A percentile compares a stretch with the other conserved stretches of the same genome.
phyloP scores from a whole-genome alignment of 1,284 basidiomycete genomes.

The Irpex rosettiformis region DNA sequence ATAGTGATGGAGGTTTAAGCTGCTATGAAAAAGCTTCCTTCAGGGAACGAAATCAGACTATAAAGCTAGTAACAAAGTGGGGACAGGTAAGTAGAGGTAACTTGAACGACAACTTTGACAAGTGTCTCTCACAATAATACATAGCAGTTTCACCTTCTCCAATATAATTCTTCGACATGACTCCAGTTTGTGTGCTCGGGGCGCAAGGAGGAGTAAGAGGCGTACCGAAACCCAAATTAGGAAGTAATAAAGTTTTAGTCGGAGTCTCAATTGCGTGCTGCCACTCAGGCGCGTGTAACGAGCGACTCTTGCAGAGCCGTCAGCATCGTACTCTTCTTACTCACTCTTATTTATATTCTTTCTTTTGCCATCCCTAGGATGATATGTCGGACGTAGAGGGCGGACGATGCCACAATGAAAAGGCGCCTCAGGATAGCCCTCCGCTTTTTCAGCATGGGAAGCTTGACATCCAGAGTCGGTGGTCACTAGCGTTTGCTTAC shows the following conservation, averaged over 20 bases:
- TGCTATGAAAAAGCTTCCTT: not conserved
- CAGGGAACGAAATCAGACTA: not conserved
- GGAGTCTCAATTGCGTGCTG: no score
- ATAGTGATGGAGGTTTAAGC: not conserved
- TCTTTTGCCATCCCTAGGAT: not conserved
- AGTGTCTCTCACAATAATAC: not conserved
- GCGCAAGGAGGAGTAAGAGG: not conserved
- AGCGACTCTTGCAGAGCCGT: no score
- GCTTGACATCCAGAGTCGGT: slow-evolving; percentile 57
- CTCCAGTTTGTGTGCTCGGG: not conserved
- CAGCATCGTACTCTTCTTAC: not conserved
- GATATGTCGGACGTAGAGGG: slow-evolving; percentile 27
- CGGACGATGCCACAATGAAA: slow-evolving; percentile 37
- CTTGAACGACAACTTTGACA: not conserved
- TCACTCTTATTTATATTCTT: not conserved
- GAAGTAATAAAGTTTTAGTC: no score
- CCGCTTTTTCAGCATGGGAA: slow-evolving; percentile 61
- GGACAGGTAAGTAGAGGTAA: not conserved
- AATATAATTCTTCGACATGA: not conserved
- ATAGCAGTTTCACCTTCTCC: not conserved
- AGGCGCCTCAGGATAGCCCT: slow-evolving; percentile 40
- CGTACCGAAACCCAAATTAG: not conserved
- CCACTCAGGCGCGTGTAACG: no score
- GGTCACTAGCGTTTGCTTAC: slow-evolving; percentile 6
- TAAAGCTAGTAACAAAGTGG: not conserved